These are phyloP conservation scores for Bertia moriformis DNA, from an alignment of 2,329 filamentous ascomycete species.

Conservation along the genomic window DNA sequence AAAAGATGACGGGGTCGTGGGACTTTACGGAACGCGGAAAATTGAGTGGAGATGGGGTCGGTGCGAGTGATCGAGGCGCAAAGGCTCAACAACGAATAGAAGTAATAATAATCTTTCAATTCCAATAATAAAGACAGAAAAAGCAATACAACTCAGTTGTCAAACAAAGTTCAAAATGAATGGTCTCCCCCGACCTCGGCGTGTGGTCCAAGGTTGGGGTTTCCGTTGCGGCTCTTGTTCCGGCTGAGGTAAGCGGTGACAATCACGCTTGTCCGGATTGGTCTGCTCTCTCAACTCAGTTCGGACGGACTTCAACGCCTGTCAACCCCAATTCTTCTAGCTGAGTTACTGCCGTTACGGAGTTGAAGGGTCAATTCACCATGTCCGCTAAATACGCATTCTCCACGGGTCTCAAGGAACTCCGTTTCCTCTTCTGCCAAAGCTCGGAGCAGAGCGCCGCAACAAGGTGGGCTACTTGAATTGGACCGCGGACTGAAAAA, in stretches of 20 bases:
- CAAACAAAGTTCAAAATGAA: no score
- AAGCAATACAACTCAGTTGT: no score
- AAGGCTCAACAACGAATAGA: neutral
- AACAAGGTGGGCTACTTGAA: slow-evolving; percentile 35
- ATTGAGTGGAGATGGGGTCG: neutral
- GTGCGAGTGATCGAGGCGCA: neutral
- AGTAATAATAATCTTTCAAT: neutral
- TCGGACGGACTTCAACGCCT: no score
- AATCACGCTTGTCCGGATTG: neutral
- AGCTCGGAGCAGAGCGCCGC: slow-evolving; percentile 50
- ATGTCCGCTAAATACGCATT: slow-evolving; percentile 59
- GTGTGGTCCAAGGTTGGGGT: no score
- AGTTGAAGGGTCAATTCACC: no score
- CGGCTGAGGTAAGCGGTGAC: neutral
- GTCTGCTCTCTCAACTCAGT: neutral
- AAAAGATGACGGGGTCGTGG: neutral
- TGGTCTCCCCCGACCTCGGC: neutral
- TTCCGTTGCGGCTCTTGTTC: neutral
- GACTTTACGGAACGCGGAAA: neutral
- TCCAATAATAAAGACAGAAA: neutral
- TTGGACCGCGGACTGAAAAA: no score
- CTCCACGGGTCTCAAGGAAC: slow-evolving; percentile 46
- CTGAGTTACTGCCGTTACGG: no score
- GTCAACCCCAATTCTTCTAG: no score
- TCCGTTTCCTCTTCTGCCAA: slow-evolving; percentile 56